Percentiles rank a stretch among this genome's conserved stretches.
Evolutionary conservation across 2,329 filamentous ascomycete genomes (phyloP).

Genomic region (Penicillium janthinellum): DNA sequence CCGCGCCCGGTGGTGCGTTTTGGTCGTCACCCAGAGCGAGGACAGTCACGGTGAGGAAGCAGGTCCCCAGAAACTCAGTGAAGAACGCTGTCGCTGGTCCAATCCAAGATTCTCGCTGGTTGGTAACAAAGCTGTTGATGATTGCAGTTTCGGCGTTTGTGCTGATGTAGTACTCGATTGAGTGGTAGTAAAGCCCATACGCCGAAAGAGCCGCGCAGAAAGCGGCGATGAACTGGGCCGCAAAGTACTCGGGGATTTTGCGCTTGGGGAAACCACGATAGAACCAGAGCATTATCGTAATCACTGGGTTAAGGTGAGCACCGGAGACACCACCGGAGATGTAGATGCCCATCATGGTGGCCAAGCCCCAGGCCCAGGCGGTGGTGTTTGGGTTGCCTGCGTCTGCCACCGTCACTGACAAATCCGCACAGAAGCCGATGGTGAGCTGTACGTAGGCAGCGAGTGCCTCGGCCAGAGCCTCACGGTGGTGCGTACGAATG

Average conservation of each 20-base stretch:
- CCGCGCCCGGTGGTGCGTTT: conserved; percentile 52
- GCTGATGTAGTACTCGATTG: conserved; percentile 39
- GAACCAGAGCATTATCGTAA: conserved; percentile 50
- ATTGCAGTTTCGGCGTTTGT: conserved; percentile 32
- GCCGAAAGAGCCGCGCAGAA: conserved; percentile 54
- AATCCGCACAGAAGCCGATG: conserved; percentile 55
- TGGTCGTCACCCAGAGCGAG: conserved; percentile 51
- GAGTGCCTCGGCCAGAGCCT: conserved; percentile 57
- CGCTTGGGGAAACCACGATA: conserved; percentile 57
- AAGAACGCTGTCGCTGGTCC: conserved; percentile 47
- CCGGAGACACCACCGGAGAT: conserved; percentile 52
- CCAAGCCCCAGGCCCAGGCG: conserved; percentile 56
- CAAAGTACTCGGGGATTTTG: conserved; percentile 54
- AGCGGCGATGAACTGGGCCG: conserved; percentile 56
- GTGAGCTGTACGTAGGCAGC: conserved; percentile 47
- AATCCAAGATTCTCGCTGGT: conserved; percentile 45
- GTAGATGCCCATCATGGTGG: conserved; percentile 55
- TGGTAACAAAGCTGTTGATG: conserved; percentile 49
- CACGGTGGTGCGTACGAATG: conserved; percentile 54
- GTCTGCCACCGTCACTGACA: conserved; percentile 45
- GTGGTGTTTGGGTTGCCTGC: conserved; percentile 49
- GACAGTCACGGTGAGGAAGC: conserved; percentile 45
- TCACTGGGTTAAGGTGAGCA: conserved; percentile 49
- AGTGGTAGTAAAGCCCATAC: conserved; percentile 45
- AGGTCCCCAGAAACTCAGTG: conserved; percentile 51